Evolutionary conservation across 2,329 filamentous ascomycete genomes (phyloP).

Genomic region (Penicillium sp.): DNA sequence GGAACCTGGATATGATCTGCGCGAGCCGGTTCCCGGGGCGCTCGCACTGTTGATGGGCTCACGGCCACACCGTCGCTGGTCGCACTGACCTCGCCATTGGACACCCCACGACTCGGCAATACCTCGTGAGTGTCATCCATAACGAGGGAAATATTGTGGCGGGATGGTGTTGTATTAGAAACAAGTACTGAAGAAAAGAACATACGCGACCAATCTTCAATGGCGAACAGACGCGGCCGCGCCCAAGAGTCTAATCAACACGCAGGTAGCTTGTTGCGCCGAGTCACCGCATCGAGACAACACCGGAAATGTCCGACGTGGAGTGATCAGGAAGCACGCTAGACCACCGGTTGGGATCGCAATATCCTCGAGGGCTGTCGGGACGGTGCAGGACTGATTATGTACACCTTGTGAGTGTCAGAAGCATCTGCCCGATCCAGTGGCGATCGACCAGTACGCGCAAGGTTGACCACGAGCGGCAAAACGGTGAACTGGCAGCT

Average conservation of each 20-base stretch:
- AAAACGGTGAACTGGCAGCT: conserved; percentile 21
- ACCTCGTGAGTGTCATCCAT: conserved; percentile 25
- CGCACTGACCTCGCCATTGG: conserved; percentile 26
- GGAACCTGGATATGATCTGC: conserved; percentile 24
- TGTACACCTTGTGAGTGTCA: conserved; percentile 13
- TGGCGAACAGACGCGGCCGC: conserved; percentile 24
- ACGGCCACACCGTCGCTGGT: conserved; percentile 16
- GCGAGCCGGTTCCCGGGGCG: conserved; percentile 5
- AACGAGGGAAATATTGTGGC: conserved; percentile 1
- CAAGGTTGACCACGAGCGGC: conserved; percentile 30
- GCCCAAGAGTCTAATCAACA: conserved; percentile 27
- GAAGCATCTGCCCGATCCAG: conserved; percentile 28
- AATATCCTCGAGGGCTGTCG: conserved; percentile 15
- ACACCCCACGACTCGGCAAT: conserved; percentile 22
- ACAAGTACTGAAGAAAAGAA: not conserved
- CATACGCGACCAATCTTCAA: conserved; percentile 22
- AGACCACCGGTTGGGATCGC: conserved; percentile 20
- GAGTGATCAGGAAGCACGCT: conserved; percentile 18
- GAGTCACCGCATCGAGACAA: conserved; percentile 30
- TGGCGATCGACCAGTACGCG: conserved; percentile 32
- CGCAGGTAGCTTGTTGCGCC: conserved; percentile 19
- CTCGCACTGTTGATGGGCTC: conserved; percentile 19
- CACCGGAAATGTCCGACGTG: conserved; percentile 25
- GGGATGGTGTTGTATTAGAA: not conserved
- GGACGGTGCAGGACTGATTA: conserved; percentile 15